phyloP scores from a whole-genome alignment of 768 basidiomycete genomes.

The Leucocoprinus birnbaumii region DNA sequence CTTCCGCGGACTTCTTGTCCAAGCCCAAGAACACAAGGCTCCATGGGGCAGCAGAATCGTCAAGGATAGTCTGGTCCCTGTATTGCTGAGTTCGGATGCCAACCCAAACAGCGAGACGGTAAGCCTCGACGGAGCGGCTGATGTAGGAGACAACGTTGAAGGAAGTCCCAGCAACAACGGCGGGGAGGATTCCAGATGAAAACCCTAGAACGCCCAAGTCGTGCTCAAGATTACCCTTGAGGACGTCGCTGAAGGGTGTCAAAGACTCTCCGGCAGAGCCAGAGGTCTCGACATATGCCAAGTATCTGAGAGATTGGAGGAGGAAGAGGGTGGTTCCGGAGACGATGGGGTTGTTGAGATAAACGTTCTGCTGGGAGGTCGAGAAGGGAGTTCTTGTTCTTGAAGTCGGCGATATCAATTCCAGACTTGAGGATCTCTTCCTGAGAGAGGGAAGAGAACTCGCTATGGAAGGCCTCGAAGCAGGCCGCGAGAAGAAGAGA shows the following conservation, averaged over 20 bases:
- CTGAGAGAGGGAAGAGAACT: constrained; percentile 38
- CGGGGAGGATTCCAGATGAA: constrained; percentile 56
- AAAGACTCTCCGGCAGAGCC: constrained; percentile 5
- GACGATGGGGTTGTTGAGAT: constrained; percentile 42
- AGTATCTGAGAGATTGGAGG: constrained; percentile 47
- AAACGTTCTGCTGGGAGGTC: constrained; percentile 26
- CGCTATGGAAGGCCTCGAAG: constrained; percentile 40
- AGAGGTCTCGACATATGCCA: constrained; percentile 31
- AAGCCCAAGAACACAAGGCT: constrained; percentile 35
- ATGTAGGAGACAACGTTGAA: constrained; percentile 38
- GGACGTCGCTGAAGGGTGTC: constrained; percentile 23
- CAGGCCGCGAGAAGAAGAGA: constrained; percentile 45
- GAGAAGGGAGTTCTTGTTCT: constrained; percentile 32
- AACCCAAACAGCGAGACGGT: constrained; percentile 52
- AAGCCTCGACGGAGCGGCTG: constrained; percentile 41
- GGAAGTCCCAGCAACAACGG: constrained; percentile 50
- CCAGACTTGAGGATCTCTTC: constrained; percentile 28
- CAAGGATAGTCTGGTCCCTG: constrained; percentile 14
- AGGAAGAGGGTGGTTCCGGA: constrained; percentile 45
- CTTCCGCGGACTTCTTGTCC: constrained; percentile 19
- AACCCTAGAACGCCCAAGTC: constrained; percentile 44
- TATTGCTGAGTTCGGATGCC: constrained; percentile 40
- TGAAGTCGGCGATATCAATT: constrained; percentile 41
- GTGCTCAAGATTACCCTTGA: constrained; percentile 31
- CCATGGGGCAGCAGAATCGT: constrained; percentile 34